A percentile compares a stretch with the other conserved stretches of the same genome.
Evolutionary conservation across 2,329 filamentous ascomycete genomes (phyloP).

Genomic region (Pseudodiploospora longispora): DNA sequence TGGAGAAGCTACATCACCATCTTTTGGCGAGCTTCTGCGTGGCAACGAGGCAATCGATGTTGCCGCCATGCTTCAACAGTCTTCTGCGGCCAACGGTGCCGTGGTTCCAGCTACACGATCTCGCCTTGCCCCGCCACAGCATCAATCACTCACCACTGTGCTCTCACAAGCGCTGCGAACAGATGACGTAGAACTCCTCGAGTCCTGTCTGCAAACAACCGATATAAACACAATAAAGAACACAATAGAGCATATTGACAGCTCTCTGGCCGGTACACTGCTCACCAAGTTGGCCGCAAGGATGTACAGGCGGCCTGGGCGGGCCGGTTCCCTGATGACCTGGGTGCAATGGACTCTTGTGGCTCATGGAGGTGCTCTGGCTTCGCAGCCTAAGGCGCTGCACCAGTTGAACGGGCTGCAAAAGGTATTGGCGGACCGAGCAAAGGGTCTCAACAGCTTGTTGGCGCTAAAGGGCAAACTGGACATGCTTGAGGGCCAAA

Average conservation of each 20-base stretch:
- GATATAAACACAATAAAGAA: slow-evolving; percentile 71
- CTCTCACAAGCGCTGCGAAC: slow-evolving; percentile 87
- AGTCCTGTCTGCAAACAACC: slow-evolving; percentile 79
- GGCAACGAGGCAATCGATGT: slow-evolving; percentile 72
- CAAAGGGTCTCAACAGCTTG: slow-evolving; percentile 71
- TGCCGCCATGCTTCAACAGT: slow-evolving; percentile 46
- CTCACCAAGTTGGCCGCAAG: slow-evolving; percentile 80
- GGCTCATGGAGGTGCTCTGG: slow-evolving; percentile 83
- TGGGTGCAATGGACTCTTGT: slow-evolving; percentile 97
- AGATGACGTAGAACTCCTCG: slow-evolving; percentile 81
- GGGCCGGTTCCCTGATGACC: slow-evolving; percentile 81
- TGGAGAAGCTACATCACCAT: slow-evolving; percentile 48
- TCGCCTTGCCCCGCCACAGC: slow-evolving; percentile 54
- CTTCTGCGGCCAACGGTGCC: slow-evolving; percentile 18
- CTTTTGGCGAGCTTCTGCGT: slow-evolving; percentile 80
- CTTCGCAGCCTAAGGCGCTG: slow-evolving; percentile 75
- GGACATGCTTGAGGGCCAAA: slow-evolving; percentile 86
- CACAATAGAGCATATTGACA: slow-evolving; percentile 87
- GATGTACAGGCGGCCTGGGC: slow-evolving; percentile 77
- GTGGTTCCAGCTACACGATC: slow-evolving; percentile 35
- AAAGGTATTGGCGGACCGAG: slow-evolving; percentile 79
- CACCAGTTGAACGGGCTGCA: slow-evolving; percentile 71
- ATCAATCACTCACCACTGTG: slow-evolving; percentile 82
- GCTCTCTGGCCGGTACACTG: slow-evolving; percentile 68
- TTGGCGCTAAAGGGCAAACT: slow-evolving; percentile 89